These are phyloP conservation scores for Neurospora tetrasperma DNA, from an alignment of 495 filamentous ascomycete species.

Conservation along the genomic window DNA sequence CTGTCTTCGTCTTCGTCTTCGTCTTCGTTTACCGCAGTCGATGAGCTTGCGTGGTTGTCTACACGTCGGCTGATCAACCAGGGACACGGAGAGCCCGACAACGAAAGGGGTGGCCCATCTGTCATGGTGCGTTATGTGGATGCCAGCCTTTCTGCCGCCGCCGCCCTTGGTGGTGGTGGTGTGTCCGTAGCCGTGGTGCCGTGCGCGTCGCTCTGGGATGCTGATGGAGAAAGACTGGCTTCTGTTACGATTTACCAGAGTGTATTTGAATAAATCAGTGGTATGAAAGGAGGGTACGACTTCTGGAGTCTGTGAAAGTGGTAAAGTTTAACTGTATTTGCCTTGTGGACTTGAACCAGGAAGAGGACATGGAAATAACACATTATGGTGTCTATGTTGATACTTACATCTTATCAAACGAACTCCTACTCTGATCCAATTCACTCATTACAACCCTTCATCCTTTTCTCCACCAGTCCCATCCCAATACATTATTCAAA, in stretches of 20 bases:
- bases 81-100: not conserved
- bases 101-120: not conserved
- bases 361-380: too few relatives aligned
- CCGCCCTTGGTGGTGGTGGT: not conserved
- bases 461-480: too few relatives aligned
- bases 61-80: not conserved
- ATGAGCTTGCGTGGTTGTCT: not conserved
- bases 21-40: not conserved
- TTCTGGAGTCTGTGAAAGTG: too few relatives aligned
- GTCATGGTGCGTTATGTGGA: not conserved
- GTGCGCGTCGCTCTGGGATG: constrained; percentile 7
- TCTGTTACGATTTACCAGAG: not conserved
- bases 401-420: not conserved
- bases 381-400: not conserved
- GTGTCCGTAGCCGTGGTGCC: constrained; percentile 11
- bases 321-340: not conserved
- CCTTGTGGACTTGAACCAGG: too few relatives aligned
- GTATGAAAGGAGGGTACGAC: too few relatives aligned
- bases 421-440: not conserved
- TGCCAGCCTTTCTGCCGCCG: not conserved
- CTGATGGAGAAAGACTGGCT: not conserved
- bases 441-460: not conserved
- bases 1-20: not conserved
- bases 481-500: too few relatives aligned
- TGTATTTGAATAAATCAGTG: not conserved